Conservation (phyloP, 805 yeast species). For the Spathaspora sp. region DNA sequence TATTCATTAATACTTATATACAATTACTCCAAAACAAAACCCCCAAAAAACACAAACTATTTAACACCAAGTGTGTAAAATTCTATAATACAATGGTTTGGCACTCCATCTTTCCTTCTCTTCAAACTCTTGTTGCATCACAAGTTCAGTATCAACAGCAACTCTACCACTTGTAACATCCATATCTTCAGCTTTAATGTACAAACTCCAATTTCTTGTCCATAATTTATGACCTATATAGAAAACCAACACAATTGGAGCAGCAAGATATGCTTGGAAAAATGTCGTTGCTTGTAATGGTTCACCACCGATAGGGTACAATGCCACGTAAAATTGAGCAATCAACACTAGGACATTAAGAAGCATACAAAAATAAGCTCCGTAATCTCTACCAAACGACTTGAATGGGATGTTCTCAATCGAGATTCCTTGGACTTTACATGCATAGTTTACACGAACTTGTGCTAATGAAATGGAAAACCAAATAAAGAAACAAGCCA, state of each 20-base stretch:
- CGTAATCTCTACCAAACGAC: conserved; percentile 55
- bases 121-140: conserved; percentile 18
- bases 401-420: conserved; percentile 65
- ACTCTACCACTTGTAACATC: conserved; percentile 22
- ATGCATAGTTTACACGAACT: conserved; percentile 49
- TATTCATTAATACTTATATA: neutral
- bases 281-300: conserved; percentile 39
- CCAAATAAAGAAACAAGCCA: conserved; percentile 39
- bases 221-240: conserved; percentile 31
- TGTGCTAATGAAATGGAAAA: conserved; percentile 34
- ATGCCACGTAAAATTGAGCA: conserved; percentile 27
- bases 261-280: conserved; percentile 51
- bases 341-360: conserved; percentile 18
- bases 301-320: conserved; percentile 37
- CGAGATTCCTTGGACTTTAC: conserved; percentile 56
- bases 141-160: conserved; percentile 23
- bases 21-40: neutral
- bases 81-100: conserved; percentile 12
- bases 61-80: conserved; percentile 10
- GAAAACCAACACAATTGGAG: conserved; percentile 33
- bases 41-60: neutral
- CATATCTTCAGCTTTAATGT: conserved; percentile 19
- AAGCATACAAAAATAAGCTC: conserved; percentile 19
- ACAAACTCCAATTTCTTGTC: conserved; percentile 21
- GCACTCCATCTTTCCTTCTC: conserved; percentile 9